phyloP scores from a whole-genome alignment of 1,284 basidiomycete genomes.

The Ceratobasidium sp. region DNA sequence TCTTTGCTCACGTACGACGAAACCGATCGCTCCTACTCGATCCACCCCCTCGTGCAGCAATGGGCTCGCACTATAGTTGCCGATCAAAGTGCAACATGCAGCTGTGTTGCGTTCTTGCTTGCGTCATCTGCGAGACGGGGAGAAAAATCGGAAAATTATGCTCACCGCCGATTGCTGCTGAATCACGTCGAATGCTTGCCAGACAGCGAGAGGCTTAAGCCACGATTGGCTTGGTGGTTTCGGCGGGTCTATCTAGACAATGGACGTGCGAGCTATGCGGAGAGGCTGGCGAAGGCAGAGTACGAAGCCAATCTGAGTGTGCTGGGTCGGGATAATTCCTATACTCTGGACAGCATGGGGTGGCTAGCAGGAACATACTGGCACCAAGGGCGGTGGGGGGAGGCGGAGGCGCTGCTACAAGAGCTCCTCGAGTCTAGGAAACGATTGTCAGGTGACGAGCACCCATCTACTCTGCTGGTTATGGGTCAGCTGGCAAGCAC shows the following conservation, averaged over 20 bases:
- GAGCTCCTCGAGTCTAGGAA: background rate
- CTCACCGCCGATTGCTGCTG: too few relatives aligned
- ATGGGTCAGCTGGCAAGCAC: background rate
- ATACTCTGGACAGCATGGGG: background rate
- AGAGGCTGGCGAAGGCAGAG: too few relatives aligned
- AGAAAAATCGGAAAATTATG: too few relatives aligned
- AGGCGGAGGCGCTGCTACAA: constrained; percentile 4
- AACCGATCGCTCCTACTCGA: background rate
- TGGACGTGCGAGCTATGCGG: background rate
- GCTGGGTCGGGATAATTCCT: background rate
- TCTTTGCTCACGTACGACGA: constrained; percentile 1
- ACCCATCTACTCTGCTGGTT: background rate
- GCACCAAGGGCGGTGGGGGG: background rate
- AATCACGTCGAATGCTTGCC: background rate
- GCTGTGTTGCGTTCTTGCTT: background rate
- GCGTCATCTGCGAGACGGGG: background rate
- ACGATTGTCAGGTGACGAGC: background rate
- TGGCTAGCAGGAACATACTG: background rate
- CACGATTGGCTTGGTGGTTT: background rate
- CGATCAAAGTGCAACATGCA: background rate
- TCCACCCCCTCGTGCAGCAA: constrained; percentile 21
- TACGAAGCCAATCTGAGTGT: too few relatives aligned
- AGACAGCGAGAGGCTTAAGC: background rate
- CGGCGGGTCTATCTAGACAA: background rate
- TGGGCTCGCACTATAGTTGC: constrained; percentile 8